Base-by-base conservation (phyloP, 768 basidiomycete species). In the Floccularia luteovirens region DNA sequence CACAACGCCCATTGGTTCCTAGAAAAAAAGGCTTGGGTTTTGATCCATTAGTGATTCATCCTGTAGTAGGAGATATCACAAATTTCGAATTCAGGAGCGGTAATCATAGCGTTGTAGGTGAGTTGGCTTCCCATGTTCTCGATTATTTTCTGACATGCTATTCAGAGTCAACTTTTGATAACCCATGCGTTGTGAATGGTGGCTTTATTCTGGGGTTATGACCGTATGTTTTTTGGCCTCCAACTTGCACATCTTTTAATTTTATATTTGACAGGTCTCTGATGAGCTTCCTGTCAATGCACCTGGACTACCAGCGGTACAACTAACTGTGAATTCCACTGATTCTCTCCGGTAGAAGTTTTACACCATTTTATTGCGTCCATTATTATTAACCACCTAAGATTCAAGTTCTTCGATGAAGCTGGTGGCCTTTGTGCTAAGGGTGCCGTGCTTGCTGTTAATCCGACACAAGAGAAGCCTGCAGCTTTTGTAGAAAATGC, bases 1-100 rank as follows among this genome's bases (percentile, higher is more conserved):
- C 24, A 14, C 20, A 12, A n/a, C 39, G 25, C 30, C 34, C 34
- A 14, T 30, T 28, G 5, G n/a, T n/a, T n/a, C n/a, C n/a, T 24
- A 67, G 66, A 19, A 55, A 61, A 46, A 66, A 66, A 42, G 66
- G 66, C 12, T 41, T 60, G 13, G 66, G 66, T 16, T 68, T 68
- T 43, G 64, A 66, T 45, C 64, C 66, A 14, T 64, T 64, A 10
- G 60, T 55, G 1, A 63, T 68, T 27, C 50, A 59, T 31, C 64
- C 66, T 16, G 23, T 23, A 1, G 40, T 44, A 3, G 65, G 66
- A 12, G 66, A 68, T 44, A 48, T 46, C 22, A 63, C 66, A 22
- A 49, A 49, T 1, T 68, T 62, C 41, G 59, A 62, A 43, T 66
- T 68, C 48, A 47, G 59, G 16, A 63, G 64, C 43, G 66, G 66